Base-by-base conservation (phyloP, 148 eudicot genomes). In the Rhododendron ovatum region DNA sequence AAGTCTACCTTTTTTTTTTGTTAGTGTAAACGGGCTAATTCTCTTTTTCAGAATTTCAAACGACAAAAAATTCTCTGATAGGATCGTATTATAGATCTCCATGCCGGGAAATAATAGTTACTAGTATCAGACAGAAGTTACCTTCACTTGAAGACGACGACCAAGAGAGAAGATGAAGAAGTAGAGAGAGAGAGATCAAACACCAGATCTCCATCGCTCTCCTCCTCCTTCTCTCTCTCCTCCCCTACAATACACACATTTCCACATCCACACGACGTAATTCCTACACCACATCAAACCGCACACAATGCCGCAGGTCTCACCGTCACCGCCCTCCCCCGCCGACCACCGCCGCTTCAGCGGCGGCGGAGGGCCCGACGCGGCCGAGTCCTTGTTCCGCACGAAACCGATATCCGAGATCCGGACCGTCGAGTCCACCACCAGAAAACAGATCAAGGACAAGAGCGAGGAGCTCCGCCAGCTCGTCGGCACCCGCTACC, bases 401-500 rank as follows among this genome's bases (percentile, higher is more conserved):
- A 79, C 87, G 6, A 91, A 91, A 37, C 88, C 91, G 67, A 92
- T 95, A 78, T 91, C 84, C 30, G 89, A 90, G 81, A 89, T 91
- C 91, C 81, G 88, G 3, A 41, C 67, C 69, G 89, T 92, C 6
- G 99, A 95, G 83, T 82, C 88, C 11, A 71, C 88, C 53, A 95
- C 98, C 50, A 87, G 98, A 14, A 93, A 90, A 35, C 95, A 93
- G 91, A 97, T 97, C 93, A 90, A 91, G n/a, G 94, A 92, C 85
- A 95, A 97, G 87, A 92, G 93, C 85, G 96, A 93, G 87, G 98
- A 97, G 89, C 96, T 97, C 45, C 94, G 98, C 1, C 99, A 97
- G 47, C 88, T 97, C 48, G 95, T 95, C 35, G 99, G 99, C 0
- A 94, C 89, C 57, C 94, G 98, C 1, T 97, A 94, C 86, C 89